Evolutionary conservation across 306 rosid genomes (phyloP), one percentile per base, ranked within the genome.

Genomic region (Canavalia ensiformis): DNA sequence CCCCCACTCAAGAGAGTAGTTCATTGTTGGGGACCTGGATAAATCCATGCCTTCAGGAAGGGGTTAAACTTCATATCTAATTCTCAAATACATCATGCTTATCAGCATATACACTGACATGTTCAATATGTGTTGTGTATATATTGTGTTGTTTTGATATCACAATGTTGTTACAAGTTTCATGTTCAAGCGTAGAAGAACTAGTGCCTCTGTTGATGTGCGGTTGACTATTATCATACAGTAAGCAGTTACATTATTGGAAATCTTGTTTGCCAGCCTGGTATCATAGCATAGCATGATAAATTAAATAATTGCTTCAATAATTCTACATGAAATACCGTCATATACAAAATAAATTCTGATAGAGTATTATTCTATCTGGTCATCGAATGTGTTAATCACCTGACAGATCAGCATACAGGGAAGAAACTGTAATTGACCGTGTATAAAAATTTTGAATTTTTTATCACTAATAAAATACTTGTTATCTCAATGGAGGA

Each of bases 311-410:
- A 52, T 74, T 71, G 34, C 71, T 83, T 68, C 79, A 56, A 34
- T 64, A 62, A 55, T 55, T 75, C 18, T 77, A 56, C 81, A 68
- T 63, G 68, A 68, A 83, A 83, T 83, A 75, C 58, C 25, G 74
- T 6, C 67, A 8, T 41, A 42, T 18, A 58, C 56, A 56, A 57
- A 54, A 34, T 78, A 42, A 29, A 3, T 34, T 62, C 52, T 46
- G 30, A 67, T 76, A 8, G 51, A 31, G 68, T 74, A 29, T 37
- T 45, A 39, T 81, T 51, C 72, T 41, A 77, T 31, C 39, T 44
- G 49, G 75, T 62, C 78, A 77, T 54, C 79, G 74, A 69, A 37
- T 68, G 82, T 49, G 73, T 50, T 18, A 54, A 64, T 72, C 52
- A 47, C 74, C 8, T 37, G 39, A 55, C 60, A 59, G 68, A 77